Base-by-base conservation (phyloP, 1,284 basidiomycete genomes). In the Moesziomyces globuligerus region DNA sequence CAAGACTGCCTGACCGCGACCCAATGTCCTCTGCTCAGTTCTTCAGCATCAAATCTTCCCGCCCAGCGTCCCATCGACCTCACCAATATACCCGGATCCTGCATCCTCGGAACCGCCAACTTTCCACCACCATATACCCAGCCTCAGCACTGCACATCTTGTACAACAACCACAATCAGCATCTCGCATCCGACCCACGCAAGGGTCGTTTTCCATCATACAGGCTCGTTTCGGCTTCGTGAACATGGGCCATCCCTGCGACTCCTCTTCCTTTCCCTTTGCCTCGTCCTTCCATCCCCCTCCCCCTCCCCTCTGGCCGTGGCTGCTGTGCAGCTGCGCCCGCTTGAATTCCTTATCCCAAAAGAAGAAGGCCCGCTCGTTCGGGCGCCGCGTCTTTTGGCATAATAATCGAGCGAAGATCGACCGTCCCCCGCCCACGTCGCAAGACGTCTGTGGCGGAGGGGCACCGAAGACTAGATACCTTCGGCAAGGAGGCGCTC, bases 261-360 rank as follows among this genome's bases (percentile, higher is more conserved):
- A 3, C 20, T 32, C n/a, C 52, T 21, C 20, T 40, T 25, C 18
- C 44, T 11, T 26, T 26, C 32, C 39, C 20, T 18, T 41, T 26
- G 28, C 24, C 38, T 7, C 34, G 18, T n/a, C 37, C 25, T 25
- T n/a, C 34, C 44, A 24, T 25, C 45, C 15, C 20, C n/a, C 45
- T n/a, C 29, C 23, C 15, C 21, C 37, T 8, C 28, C 48, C 28
- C 4, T 28, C 28, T 21, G 17, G 28, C 32, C 17, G 4, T 26
- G 41, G 34, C 25, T 44, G 40, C 48, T 37, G 18, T 26, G 47
- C 37, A 32, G 52, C 40, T 6, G 26, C 53, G 20, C 41, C 57
- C 64, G 68, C 68, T 71, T 46, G 58, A 55, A 61, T 62, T 72
- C 64, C 69, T 72, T 72, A 72, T 72, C 69, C 64, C 69, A 67